A percentile compares a stretch with the other conserved stretches of the same genome.
phyloP scores from a whole-genome alignment of 2,329 filamentous ascomycete species.

The Ceratocystis albifundus region DNA sequence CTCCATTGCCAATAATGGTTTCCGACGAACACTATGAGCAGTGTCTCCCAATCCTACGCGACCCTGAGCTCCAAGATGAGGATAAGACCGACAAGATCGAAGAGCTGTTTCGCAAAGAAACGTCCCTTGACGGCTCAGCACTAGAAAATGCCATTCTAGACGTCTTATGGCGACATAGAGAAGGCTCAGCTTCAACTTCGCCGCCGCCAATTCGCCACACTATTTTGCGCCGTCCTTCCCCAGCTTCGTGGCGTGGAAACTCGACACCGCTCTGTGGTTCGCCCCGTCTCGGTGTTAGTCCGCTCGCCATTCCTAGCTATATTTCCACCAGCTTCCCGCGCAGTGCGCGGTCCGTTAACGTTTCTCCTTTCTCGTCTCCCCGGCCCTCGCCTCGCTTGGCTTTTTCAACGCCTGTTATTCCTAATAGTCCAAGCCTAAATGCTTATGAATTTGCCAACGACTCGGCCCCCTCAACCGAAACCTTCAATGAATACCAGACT shows the following conservation, averaged over 20 bases:
- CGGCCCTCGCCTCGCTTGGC: constrained; percentile 84
- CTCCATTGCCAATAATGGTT: constrained; percentile 51
- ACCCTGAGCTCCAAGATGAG: constrained; percentile 75
- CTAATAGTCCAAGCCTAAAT: constrained; percentile 86
- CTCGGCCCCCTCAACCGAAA: constrained; percentile 66
- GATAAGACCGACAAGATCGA: constrained; percentile 90
- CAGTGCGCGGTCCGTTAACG: constrained; percentile 62
- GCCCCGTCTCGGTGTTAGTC: constrained; percentile 67
- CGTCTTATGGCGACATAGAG: constrained; percentile 75
- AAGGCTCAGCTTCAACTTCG: constrained; percentile 55
- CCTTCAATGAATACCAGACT: constrained; percentile 79
- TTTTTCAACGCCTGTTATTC: constrained; percentile 78
- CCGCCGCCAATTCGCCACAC: constrained; percentile 80
- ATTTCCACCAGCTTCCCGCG: constrained; percentile 66
- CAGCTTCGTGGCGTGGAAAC: constrained; percentile 81
- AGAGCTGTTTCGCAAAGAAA: constrained; percentile 69
- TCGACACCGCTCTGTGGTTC: constrained; percentile 73
- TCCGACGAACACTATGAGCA: constrained; percentile 87
- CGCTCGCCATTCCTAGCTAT: constrained; percentile 75
- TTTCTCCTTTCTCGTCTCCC: constrained; percentile 87
- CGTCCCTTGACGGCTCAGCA: constrained; percentile 58
- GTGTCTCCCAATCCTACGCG: constrained; percentile 77
- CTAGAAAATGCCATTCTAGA: constrained; percentile 87
- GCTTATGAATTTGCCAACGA: constrained; percentile 89
- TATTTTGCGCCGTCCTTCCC: constrained; percentile 79